These are phyloP conservation scores for Phlegmacium glaucopus DNA, from an alignment of 768 basidiomycete species.

Conservation along the genomic window DNA sequence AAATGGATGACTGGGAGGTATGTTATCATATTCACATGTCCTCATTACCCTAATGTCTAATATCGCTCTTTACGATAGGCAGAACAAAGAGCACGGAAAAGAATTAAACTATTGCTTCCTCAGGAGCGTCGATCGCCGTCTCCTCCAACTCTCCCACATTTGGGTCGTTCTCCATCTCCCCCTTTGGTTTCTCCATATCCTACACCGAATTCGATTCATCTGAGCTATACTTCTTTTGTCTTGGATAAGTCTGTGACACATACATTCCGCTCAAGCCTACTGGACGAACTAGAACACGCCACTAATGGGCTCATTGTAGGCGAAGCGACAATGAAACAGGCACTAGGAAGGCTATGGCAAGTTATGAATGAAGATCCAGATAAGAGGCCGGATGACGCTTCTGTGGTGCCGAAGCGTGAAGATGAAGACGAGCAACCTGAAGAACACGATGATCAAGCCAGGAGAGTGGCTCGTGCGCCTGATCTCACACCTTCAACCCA, in stretches of 20 bases:
- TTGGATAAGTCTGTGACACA: constrained; percentile 83
- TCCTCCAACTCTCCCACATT: constrained; percentile 70
- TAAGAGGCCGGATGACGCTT: constrained; percentile 28
- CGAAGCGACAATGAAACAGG: constrained; percentile 67
- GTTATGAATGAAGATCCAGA: constrained; percentile 72
- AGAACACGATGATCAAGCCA: constrained; percentile 36
- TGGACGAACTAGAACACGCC: constrained; percentile 78
- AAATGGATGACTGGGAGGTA: constrained; percentile 86
- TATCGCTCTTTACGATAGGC: constrained; percentile 40
- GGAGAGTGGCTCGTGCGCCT: constrained; percentile 54
- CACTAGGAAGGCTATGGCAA: constrained; percentile 79
- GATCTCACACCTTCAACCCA: constrained; percentile 63
- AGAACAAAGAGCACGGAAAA: constrained; percentile 81
- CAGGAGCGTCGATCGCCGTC: constrained; percentile 62
- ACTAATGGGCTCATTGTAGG: constrained; percentile 85
- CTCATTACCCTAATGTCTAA: constrained; percentile 4
- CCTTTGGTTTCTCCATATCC: constrained; percentile 77
- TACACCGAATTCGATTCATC: constrained; percentile 61
- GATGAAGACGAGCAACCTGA: constrained; percentile 58
- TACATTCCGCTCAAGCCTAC: constrained; percentile 73
- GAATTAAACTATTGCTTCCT: constrained; percentile 66
- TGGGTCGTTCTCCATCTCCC: constrained; percentile 72
- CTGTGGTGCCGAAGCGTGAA: constrained; percentile 64
- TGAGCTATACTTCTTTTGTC: constrained; percentile 80
- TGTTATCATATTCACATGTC: constrained; percentile 10